These are phyloP conservation scores for Diplodia corticola DNA, from an alignment of 2,329 filamentous ascomycete species.

Conservation along the genomic window DNA sequence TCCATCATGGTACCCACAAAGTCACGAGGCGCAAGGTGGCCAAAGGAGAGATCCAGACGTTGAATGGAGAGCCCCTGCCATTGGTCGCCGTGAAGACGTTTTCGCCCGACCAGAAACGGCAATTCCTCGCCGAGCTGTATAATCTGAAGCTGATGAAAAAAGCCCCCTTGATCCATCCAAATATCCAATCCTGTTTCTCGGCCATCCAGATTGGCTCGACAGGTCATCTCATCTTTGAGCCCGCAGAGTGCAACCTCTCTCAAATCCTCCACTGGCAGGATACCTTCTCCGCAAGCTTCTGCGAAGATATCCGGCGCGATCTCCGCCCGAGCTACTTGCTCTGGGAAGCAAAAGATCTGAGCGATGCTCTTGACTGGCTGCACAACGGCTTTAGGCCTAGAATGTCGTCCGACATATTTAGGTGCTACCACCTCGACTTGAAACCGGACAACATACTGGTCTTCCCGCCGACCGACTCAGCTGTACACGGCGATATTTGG, in stretches of 20 bases:
- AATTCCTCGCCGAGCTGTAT: neutral
- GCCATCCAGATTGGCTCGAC: neutral
- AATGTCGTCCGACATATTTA: neutral
- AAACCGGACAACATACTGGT: constrained; percentile 9
- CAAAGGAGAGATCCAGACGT: neutral
- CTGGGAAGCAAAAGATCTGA: neutral
- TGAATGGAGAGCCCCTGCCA: neutral
- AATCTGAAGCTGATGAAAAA: neutral
- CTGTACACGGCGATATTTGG: neutral
- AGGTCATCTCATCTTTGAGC: constrained; percentile 1
- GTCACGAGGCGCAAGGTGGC: neutral
- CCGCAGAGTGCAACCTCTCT: constrained; percentile 4
- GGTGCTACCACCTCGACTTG: constrained; percentile 5
- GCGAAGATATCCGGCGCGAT: neutral
- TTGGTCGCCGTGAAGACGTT: neutral
- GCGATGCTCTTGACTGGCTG: neutral
- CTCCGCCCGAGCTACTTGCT: neutral
- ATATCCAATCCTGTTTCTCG: neutral
- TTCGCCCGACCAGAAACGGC: neutral
- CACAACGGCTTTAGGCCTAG: neutral
- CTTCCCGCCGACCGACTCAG: neutral
- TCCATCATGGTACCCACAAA: neutral
- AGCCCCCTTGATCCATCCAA: neutral
- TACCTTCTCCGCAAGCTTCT: neutral
- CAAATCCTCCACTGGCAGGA: constrained; percentile 8